These are phyloP conservation scores for Heterobasidion occidentale DNA, from an alignment of 1,284 basidiomycete species.

Conservation along the genomic window DNA sequence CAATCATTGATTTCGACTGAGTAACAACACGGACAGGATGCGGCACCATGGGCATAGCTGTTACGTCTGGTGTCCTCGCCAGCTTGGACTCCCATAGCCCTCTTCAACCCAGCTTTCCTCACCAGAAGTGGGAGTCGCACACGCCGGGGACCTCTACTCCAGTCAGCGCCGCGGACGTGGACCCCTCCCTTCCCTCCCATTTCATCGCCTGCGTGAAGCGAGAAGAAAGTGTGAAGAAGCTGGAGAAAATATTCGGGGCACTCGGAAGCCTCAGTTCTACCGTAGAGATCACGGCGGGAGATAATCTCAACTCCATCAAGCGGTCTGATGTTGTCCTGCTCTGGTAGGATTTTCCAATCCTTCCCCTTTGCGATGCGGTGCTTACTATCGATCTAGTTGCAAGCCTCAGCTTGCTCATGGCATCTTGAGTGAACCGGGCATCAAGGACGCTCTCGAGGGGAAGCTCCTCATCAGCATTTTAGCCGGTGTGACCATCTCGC, in stretches of 20 bases:
- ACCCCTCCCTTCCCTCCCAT: constrained; percentile 60
- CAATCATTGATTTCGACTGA: not conserved
- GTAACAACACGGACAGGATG: constrained; percentile 56
- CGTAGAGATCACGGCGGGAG: constrained; percentile 64
- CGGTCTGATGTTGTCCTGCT: constrained; percentile 83
- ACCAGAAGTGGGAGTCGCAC: constrained; percentile 72
- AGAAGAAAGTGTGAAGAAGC: constrained; percentile 67
- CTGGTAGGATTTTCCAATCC: constrained; percentile 46
- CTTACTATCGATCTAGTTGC: constrained; percentile 48
- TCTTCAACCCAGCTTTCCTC: constrained; percentile 17
- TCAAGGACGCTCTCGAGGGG: constrained; percentile 78
- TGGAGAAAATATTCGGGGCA: constrained; percentile 56
- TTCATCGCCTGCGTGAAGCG: constrained; percentile 90
- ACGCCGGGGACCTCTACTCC: constrained; percentile 82
- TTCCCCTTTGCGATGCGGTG: not conserved
- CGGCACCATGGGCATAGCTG: constrained; percentile 97
- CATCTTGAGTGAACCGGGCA: constrained; percentile 76
- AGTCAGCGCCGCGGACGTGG: constrained; percentile 42
- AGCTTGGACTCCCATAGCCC: constrained; percentile 50
- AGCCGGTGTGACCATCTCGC: constrained; percentile 87
- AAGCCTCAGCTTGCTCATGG: constrained; percentile 86
- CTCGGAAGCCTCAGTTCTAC: constrained; percentile 44
- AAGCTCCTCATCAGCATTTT: constrained; percentile 96
- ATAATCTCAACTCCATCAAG: constrained; percentile 70
- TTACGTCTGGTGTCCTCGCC: constrained; percentile 85